Evolutionary conservation across 768 basidiomycete genomes (phyloP).

Genomic region (Suillus lakei): DNA sequence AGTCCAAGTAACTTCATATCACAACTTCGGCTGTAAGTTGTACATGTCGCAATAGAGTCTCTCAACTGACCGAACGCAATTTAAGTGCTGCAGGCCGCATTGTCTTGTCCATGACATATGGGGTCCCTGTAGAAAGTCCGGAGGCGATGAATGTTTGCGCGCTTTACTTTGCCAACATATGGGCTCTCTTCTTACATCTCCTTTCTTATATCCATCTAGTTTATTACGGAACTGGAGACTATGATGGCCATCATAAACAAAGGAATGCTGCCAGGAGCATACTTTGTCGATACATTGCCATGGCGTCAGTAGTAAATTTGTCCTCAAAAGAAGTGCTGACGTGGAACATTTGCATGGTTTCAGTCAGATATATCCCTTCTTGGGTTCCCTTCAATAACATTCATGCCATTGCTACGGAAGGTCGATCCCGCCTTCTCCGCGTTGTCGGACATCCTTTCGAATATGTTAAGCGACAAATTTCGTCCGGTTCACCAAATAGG

Average conservation of each 20-base stretch:
- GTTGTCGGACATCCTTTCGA: constrained; percentile 9
- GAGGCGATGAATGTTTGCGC: neutral
- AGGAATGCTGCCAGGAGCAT: constrained; percentile 9
- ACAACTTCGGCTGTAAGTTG: constrained; percentile 8
- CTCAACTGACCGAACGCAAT: neutral
- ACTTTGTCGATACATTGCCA: constrained; percentile 6
- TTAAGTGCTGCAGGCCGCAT: constrained; percentile 8
- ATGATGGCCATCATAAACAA: constrained; percentile 4
- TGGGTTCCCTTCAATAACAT: constrained; percentile 22
- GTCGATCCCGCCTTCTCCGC: neutral
- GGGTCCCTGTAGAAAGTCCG: constrained; percentile 6
- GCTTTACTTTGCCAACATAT: neutral
- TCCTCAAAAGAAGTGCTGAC: neutral
- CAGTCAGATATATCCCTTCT: constrained; percentile 25
- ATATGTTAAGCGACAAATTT: constrained; percentile 4
- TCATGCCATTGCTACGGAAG: neutral
- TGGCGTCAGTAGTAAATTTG: constrained; percentile 5
- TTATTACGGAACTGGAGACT: constrained; percentile 8
- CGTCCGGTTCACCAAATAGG: neutral
- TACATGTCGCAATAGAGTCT: neutral
- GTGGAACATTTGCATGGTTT: neutral
- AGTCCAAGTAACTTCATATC: constrained; percentile 2
- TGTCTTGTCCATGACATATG: constrained; percentile 13
- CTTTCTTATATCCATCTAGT: neutral
- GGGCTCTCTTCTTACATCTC: neutral